Conservation (phyloP, 148 eudicot genomes). For the Rhododendron ferrugineum region DNA sequence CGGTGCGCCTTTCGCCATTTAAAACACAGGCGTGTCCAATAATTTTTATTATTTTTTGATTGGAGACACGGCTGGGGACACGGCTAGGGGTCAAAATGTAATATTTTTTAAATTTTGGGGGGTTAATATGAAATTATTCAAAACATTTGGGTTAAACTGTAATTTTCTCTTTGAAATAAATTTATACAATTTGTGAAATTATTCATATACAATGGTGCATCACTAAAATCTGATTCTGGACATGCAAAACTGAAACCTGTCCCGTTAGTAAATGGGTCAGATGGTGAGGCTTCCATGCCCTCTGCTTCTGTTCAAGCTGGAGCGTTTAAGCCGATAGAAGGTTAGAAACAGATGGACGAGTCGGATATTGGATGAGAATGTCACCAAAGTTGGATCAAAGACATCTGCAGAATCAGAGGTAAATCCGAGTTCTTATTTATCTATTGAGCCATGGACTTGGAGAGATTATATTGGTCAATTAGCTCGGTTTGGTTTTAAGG, state of each 20-base stretch:
- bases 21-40: no score
- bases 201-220: no score
- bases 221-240: slow-evolving; percentile 32
- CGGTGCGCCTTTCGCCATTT: no score
- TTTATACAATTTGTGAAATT: no score
- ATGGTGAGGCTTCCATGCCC: slow-evolving; percentile 26
- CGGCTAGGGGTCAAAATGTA: no score
- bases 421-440: slow-evolving; percentile 5
- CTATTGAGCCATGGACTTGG: background rate
- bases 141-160: no score
- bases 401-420: slow-evolving; percentile 61
- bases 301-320: slow-evolving; percentile 28
- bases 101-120: no score
- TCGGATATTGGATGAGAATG: slow-evolving; percentile 45
- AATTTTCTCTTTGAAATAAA: no score
- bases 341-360: slow-evolving; percentile 53
- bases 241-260: slow-evolving; percentile 41
- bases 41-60: no score
- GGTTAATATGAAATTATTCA: no score
- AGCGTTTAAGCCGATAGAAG: slow-evolving; percentile 37
- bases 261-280: slow-evolving; percentile 40
- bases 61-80: no score
- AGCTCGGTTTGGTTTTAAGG: background rate
- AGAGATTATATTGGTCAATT: background rate
- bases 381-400: slow-evolving; percentile 33